Evolutionary conservation across 2,329 filamentous ascomycete genomes (phyloP).

Genomic region (Paraconiothyrium sp.): DNA sequence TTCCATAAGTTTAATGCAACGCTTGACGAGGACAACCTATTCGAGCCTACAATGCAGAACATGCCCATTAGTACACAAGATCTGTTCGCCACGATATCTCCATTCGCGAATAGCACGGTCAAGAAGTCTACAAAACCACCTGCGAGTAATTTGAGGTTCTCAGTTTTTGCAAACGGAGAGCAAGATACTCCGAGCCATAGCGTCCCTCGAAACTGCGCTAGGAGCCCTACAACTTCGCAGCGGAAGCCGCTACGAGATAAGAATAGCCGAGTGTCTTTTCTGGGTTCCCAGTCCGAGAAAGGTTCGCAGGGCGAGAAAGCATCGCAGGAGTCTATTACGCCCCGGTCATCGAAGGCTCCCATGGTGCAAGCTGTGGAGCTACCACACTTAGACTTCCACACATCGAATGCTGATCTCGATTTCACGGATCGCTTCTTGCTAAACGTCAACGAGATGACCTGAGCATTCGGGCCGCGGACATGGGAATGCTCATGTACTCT

Average conservation of each 20-base stretch:
- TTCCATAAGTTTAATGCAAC: constrained; percentile 38
- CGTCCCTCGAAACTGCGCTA: constrained; percentile 20
- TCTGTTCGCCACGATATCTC: constrained; percentile 52
- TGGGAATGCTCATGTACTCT: background rate
- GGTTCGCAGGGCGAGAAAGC: constrained; percentile 37
- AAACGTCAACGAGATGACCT: constrained; percentile 29
- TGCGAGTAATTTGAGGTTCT: constrained; percentile 35
- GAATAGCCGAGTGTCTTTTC: constrained; percentile 29
- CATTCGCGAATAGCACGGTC: constrained; percentile 53
- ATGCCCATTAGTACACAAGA: constrained; percentile 55
- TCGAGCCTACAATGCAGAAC: constrained; percentile 24
- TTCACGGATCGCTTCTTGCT: constrained; percentile 41
- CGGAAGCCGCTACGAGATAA: constrained; percentile 42
- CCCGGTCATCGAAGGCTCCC: constrained; percentile 17
- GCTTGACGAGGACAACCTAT: constrained; percentile 27
- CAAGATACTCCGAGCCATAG: constrained; percentile 12
- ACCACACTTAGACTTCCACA: constrained; percentile 33
- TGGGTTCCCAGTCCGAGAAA: constrained; percentile 33
- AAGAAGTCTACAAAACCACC: constrained; percentile 40
- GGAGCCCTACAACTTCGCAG: constrained; percentile 35
- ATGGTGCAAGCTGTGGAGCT: constrained; percentile 27
- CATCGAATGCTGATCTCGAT: constrained; percentile 33
- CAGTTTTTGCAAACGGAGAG: constrained; percentile 28
- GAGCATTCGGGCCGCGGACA: background rate
- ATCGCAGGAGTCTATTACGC: constrained; percentile 28